Evolutionary conservation across 805 yeast species (phyloP), one percentile per base, ranked within the genome.

Genomic region (Lipomyces japonicus): DNA sequence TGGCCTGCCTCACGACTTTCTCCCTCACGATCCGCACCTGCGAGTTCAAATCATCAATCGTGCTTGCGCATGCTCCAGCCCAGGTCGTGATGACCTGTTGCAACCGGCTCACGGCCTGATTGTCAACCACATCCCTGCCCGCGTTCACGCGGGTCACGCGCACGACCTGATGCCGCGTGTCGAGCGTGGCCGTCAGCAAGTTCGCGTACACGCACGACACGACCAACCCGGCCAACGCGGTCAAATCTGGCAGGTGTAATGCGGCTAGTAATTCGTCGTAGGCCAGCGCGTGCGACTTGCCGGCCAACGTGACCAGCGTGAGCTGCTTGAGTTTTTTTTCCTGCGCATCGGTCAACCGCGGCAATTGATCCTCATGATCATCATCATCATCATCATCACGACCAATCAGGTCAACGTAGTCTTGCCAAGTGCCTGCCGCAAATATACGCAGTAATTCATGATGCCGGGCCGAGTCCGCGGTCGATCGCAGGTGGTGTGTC

Each of bases 361-460:
- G 52, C 30, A 42, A 22, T 36, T 34, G 16, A 7, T 25, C 38
- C 3, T 16, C n/a, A 10, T 9, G 26, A n/a, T n/a, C n/a, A n/a
- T n/a, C n/a, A n/a, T n/a, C n/a, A n/a, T n/a, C n/a, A n/a, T n/a
- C n/a, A n/a, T n/a, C n/a, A n/a, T n/a, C n/a, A n/a, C n/a, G n/a
- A 12, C 41, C 30, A 9, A 37, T 16, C 37, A 19, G 19, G 14
- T 10, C 32, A 14, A 12, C 16, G 44, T 54, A 54, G 23, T 54
- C 56, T 6, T 30, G n/a, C 58, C 55, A 54, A 4, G 57, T 47
- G 28, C 58, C 58, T 23, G 44, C 24, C 6, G 57, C 48, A 19
- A 54, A 54, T 10, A 54, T 30, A 7, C 48, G 47, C 22, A 54
- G 39, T 10, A 54, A 40, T 2, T 26, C 25, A 10, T 25, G 18